Percentiles rank a stretch among this genome's conserved stretches.
phyloP scores from a whole-genome alignment of 2,329 filamentous ascomycete genomes.

The Leptosphaerulina australis region DNA sequence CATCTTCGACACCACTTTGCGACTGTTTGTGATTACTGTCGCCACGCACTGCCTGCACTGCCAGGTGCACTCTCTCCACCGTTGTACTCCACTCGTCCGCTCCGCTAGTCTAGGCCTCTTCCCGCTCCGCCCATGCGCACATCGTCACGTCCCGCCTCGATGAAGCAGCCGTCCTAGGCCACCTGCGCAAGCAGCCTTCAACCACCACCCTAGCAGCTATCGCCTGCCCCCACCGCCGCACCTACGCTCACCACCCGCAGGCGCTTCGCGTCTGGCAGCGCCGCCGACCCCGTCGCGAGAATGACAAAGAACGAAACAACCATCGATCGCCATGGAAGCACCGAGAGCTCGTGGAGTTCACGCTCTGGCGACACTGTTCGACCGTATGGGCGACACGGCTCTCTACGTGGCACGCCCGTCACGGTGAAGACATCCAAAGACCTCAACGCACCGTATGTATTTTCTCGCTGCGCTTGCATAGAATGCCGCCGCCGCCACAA shows the following conservation, averaged over 20 bases:
- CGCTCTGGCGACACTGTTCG: constrained; percentile 70
- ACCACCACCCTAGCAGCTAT: constrained; percentile 19
- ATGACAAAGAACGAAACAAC: constrained; percentile 74
- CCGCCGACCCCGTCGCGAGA: constrained; percentile 23
- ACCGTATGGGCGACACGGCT: constrained; percentile 49
- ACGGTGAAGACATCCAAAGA: constrained; percentile 64
- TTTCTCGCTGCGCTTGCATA: constrained; percentile 2
- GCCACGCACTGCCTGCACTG: constrained; percentile 8
- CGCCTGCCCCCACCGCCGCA: constrained; percentile 26
- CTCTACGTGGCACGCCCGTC: constrained; percentile 47
- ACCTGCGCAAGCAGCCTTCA: constrained; percentile 43
- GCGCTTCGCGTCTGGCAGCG: constrained; percentile 10
- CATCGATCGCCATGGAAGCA: constrained; percentile 68
- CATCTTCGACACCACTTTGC: constrained; percentile 13
- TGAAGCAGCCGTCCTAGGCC: constrained; percentile 49
- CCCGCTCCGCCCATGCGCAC: constrained; percentile 23
- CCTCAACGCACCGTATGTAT: constrained; percentile 53
- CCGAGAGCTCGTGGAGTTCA: constrained; percentile 70
- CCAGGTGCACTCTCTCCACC: constrained; percentile 16
- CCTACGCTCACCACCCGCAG: constrained; percentile 9
- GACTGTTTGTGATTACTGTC: constrained; percentile 1
- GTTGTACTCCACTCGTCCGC: constrained; percentile 9
- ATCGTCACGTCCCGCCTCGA: constrained; percentile 33
- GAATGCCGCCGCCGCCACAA: constrained; percentile 15
- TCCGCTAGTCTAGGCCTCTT: constrained; percentile 18